A percentile compares a stretch with the other conserved stretches of the same genome.
Conservation (phyloP, 768 basidiomycete genomes). For the Exidia glandulosa region DNA sequence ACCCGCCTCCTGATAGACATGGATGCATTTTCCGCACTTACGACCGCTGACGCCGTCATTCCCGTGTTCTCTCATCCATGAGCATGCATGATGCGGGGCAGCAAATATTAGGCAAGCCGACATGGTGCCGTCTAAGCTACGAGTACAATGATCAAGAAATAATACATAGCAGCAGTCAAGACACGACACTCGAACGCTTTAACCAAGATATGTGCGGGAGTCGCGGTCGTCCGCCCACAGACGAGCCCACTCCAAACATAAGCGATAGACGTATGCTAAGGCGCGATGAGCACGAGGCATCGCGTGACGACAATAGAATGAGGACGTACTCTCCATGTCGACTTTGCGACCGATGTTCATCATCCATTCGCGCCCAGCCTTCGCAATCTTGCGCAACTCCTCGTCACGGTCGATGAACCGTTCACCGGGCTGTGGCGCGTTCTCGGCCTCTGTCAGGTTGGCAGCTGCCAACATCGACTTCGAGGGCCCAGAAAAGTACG, state of each 20-base stretch:
- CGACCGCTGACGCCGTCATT: not conserved
- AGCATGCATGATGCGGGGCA: no score
- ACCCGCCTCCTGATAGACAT: not conserved
- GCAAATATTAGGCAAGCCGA: no score
- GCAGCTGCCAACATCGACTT: constrained; percentile 41
- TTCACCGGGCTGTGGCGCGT: constrained; percentile 16
- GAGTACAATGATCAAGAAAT: not conserved
- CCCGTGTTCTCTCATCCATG: no score
- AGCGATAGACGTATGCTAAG: constrained; percentile 73
- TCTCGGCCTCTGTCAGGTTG: constrained; percentile 33
- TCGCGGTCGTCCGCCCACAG: constrained; percentile 79
- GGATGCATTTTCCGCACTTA: not conserved
- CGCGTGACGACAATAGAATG: not conserved
- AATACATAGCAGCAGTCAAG: not conserved
- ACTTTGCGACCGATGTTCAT: constrained; percentile 65
- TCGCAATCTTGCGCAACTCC: constrained; percentile 68
- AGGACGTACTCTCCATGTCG: constrained; percentile 81
- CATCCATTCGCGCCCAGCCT: constrained; percentile 91
- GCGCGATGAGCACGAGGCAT: not conserved
- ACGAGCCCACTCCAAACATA: constrained; percentile 82
- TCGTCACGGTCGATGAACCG: constrained; percentile 50
- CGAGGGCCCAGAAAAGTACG: constrained; percentile 85
- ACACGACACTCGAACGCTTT: not conserved
- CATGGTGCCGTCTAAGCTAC: not conserved
- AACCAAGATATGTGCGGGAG: constrained; percentile 17